These are phyloP conservation scores for Echinochloa phyllopogon DNA, from an alignment of 176 grass and related monocot genomes.

Conservation along the genomic window DNA sequence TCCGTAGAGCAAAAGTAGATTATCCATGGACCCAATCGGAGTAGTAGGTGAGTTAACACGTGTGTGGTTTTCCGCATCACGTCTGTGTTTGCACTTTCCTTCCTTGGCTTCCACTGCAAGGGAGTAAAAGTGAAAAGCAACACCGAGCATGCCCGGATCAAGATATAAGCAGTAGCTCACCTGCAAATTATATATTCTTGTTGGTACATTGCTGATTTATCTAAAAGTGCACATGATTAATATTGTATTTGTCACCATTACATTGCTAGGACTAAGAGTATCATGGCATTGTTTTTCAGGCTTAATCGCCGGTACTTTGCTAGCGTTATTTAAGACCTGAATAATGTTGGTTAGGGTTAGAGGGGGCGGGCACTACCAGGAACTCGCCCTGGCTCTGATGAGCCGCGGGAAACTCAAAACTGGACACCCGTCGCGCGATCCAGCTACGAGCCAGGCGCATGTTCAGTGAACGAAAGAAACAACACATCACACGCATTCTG, in stretches of 20 bases:
- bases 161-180: background rate
- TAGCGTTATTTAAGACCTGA: constrained; percentile 24
- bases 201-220: background rate
- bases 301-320: background rate
- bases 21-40: background rate
- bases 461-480: constrained; percentile 14
- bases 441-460: constrained; percentile 1
- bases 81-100: constrained; percentile 9
- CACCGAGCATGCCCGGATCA: background rate
- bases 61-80: constrained; percentile 45
- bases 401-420: background rate
- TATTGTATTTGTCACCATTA: background rate
- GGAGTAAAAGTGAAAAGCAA: constrained; percentile 21
- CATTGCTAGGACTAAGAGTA: background rate
- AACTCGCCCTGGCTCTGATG: background rate
- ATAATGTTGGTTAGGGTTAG: background rate
- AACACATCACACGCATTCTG: constrained; percentile 19
- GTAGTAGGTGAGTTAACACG: constrained; percentile 7
- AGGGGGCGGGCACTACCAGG: too few species aligned
- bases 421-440: constrained; percentile 32
- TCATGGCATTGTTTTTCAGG: constrained; percentile 3
- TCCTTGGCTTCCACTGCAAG: constrained; percentile 45
- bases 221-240: background rate
- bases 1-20: background rate
- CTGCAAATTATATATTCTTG: background rate